phyloP scores from a whole-genome alignment of 148 eudicot genomes.

The Bassia scoparia region DNA sequence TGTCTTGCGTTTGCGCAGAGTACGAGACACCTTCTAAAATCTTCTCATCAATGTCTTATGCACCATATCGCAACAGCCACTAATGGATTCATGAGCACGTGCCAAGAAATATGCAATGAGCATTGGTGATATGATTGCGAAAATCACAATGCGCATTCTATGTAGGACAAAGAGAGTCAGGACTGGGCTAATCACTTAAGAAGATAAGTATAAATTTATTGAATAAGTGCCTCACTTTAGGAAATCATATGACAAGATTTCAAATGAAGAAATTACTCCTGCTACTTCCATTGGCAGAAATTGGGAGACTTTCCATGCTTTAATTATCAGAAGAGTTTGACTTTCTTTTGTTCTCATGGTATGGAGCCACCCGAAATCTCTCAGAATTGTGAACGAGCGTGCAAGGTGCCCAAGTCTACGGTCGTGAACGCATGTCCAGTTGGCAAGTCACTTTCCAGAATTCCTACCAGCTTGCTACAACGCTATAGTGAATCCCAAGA shows the following conservation, averaged over 20 bases:
- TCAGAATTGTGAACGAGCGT: constrained; percentile 93
- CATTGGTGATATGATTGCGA: constrained; percentile 63
- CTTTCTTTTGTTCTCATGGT: constrained; percentile 86
- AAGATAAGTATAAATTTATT: constrained; percentile 68
- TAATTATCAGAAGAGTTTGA: constrained; percentile 73
- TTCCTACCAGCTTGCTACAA: constrained; percentile 68
- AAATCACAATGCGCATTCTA: constrained; percentile 53
- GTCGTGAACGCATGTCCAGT: constrained; percentile 63
- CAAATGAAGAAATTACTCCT: constrained; percentile 6
- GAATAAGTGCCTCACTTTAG: constrained; percentile 70
- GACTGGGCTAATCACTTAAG: constrained; percentile 53
- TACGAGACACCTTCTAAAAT: constrained; percentile 83
- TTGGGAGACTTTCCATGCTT: constrained; percentile 71
- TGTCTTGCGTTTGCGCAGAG: constrained; percentile 51
- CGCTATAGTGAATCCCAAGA: constrained; percentile 72
- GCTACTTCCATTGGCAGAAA: constrained; percentile 52
- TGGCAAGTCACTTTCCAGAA: constrained; percentile 73
- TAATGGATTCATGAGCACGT: constrained; percentile 76
- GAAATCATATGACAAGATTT: constrained; percentile 24
- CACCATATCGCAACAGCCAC: constrained; percentile 87
- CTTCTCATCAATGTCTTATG: constrained; percentile 92
- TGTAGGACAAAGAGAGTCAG: constrained; percentile 88
- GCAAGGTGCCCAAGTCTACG: constrained; percentile 86
- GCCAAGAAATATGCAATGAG: constrained; percentile 71
- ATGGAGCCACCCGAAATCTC: constrained; percentile 75